Conservation (phyloP, 108 stramenopile species). For the Aurantiochytrium sp. region DNA sequence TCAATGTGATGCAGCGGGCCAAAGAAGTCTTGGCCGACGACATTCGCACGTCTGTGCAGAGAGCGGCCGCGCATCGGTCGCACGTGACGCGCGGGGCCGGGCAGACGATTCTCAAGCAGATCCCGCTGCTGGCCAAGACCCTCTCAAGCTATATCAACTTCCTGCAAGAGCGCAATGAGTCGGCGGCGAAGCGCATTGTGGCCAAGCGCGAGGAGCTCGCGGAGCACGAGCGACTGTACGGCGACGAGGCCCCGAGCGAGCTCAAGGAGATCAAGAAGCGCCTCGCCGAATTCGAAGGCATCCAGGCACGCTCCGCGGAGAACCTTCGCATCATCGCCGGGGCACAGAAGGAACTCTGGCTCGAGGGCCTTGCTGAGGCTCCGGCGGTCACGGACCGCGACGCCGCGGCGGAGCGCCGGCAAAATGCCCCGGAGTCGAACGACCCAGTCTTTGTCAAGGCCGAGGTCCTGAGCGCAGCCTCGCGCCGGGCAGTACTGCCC, state of each 20-base stretch:
- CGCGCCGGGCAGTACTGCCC: not conserved
- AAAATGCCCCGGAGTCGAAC: too few species aligned
- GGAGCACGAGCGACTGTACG: not conserved
- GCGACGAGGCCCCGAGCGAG: constrained; percentile 9
- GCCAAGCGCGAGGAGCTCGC: constrained; percentile 13
- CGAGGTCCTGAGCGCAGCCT: not conserved
- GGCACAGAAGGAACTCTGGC: not conserved
- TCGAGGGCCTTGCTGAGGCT: not conserved
- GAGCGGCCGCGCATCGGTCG: not conserved
- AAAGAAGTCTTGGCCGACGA: not conserved
- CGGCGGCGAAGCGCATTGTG: not conserved
- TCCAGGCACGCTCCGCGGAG: not conserved
- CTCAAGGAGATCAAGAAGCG: not conserved
- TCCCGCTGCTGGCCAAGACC: not conserved
- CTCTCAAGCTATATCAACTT: not conserved
- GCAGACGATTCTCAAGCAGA: not conserved
- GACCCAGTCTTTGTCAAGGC: too few species aligned
- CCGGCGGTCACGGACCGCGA: not conserved
- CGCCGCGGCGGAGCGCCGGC: not conserved
- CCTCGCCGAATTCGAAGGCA: not conserved
- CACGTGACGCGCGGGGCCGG: not conserved
- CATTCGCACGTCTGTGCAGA: not conserved
- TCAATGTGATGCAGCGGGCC: not conserved
- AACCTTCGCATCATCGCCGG: not conserved
- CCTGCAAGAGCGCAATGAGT: not conserved